Percentiles rank a stretch among this genome's conserved stretches.
Conservation (phyloP, 2,329 filamentous ascomycete species). For the Colletotrichum sansevieriae region DNA sequence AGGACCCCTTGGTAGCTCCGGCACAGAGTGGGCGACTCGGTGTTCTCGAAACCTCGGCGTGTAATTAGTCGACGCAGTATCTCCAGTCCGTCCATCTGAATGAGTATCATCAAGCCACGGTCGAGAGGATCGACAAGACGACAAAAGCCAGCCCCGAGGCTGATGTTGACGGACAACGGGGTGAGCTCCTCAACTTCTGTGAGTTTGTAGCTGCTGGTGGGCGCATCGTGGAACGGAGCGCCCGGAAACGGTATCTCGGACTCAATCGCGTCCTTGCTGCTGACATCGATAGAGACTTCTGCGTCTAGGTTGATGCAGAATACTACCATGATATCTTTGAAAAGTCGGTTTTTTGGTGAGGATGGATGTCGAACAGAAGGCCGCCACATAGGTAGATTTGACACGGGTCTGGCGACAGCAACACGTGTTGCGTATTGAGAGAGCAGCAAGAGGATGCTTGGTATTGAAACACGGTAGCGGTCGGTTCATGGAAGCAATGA, state of each 20-base stretch:
- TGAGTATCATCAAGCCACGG: conserved; percentile 4
- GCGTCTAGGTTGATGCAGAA: neutral
- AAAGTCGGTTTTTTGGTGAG: too few relatives aligned
- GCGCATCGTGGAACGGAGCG: neutral
- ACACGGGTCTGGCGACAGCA: neutral
- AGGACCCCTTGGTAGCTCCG: neutral
- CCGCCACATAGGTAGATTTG: too few relatives aligned
- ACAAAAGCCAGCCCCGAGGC: conserved; percentile 1
- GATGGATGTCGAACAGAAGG: too few relatives aligned
- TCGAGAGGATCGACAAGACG: neutral
- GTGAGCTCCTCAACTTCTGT: neutral
- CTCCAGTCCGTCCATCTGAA: conserved; percentile 12
- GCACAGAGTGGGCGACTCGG: neutral
- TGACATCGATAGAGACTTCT: conserved; percentile 3
- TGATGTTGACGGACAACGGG: conserved; percentile 7
- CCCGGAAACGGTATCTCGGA: neutral
- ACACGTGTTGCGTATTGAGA: neutral
- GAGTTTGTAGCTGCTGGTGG: neutral
- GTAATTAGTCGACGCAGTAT: conserved; percentile 3
- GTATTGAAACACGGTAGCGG: too few relatives aligned
- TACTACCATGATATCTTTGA: neutral
- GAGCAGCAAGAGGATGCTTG: too few relatives aligned
- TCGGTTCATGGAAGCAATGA: too few relatives aligned
- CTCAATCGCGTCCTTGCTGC: neutral
- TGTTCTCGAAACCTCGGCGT: neutral